These are phyloP conservation scores for Nemania abortiva DNA, from an alignment of 2,329 filamentous ascomycete species.

Conservation along the genomic window DNA sequence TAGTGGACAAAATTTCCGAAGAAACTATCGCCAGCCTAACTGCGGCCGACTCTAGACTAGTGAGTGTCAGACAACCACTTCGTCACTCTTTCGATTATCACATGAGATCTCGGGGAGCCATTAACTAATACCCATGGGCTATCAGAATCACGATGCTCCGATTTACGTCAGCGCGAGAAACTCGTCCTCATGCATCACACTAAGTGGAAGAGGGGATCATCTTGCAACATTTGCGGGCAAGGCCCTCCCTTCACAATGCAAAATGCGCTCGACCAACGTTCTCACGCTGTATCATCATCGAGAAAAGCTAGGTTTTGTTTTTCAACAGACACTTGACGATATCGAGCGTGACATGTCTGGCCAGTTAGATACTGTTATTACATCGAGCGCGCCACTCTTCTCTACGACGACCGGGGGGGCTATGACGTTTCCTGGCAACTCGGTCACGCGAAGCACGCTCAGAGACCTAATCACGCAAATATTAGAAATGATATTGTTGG, in stretches of 20 bases:
- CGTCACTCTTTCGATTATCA: no score
- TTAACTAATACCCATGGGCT: no score
- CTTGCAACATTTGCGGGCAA: conserved; percentile 26
- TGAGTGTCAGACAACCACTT: no score
- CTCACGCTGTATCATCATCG: conserved; percentile 34
- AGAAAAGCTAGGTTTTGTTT: conserved; percentile 17
- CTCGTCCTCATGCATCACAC: conserved; percentile 27
- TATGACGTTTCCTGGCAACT: no score
- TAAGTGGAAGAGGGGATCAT: conserved; percentile 31
- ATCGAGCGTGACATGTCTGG: neutral
- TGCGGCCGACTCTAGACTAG: no score
- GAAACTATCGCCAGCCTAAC: conserved; percentile 4
- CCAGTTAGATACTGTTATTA: no score
- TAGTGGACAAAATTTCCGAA: conserved; percentile 25
- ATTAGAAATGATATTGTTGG: conserved; percentile 34
- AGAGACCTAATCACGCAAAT: conserved; percentile 14
- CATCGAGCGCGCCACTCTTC: no score
- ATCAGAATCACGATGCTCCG: neutral
- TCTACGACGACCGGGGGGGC: no score
- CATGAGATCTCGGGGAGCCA: no score
- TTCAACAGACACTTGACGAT: conserved; percentile 19
- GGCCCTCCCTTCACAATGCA: conserved; percentile 29
- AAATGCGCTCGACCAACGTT: conserved; percentile 33
- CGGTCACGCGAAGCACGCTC: neutral
- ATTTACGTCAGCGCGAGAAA: conserved; percentile 26